These are phyloP conservation scores for Alternaria burnsii DNA, from an alignment of 2,329 filamentous ascomycete species.

Conservation along the genomic window DNA sequence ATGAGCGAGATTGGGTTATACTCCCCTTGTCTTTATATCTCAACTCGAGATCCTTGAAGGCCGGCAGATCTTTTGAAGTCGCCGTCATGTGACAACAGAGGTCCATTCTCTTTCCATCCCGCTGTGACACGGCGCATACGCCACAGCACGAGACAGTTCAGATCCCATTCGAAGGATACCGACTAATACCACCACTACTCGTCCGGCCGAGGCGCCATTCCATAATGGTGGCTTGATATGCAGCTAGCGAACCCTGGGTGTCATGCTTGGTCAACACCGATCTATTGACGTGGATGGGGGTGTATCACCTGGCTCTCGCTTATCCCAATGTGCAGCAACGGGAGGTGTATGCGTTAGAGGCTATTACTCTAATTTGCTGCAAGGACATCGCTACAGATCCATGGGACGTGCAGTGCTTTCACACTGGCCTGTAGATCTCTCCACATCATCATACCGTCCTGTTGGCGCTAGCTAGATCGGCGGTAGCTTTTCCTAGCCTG, in stretches of 20 bases:
- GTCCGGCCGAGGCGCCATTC: conserved; percentile 35
- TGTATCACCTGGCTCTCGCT: conserved; percentile 39
- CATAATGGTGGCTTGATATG: conserved; percentile 24
- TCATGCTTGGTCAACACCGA: conserved; percentile 34
- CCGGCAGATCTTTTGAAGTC: conserved; percentile 15
- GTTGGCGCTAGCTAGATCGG: conserved; percentile 18
- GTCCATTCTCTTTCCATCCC: conserved; percentile 29
- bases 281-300: conserved; percentile 25
- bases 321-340: conserved; percentile 35
- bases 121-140: conserved; percentile 28
- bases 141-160: conserved; percentile 27
- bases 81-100: conserved; percentile 36
- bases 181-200: conserved; percentile 21
- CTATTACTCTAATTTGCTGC: conserved; percentile 34
- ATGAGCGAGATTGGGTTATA: neutral
- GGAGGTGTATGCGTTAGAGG: conserved; percentile 21
- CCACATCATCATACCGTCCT: conserved; percentile 11
- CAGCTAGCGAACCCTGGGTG: conserved; percentile 29
- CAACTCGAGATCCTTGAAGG: conserved; percentile 9
- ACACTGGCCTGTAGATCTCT: conserved; percentile 26
- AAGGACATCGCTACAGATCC: conserved; percentile 22
- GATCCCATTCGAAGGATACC: conserved; percentile 18
- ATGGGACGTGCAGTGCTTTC: conserved; percentile 23
- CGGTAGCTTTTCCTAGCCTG: conserved; percentile 11
- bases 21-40: conserved; percentile 32